These are phyloP conservation scores for Xylogone sp. DNA, from an alignment of 2,329 filamentous ascomycete genomes.

Conservation along the genomic window DNA sequence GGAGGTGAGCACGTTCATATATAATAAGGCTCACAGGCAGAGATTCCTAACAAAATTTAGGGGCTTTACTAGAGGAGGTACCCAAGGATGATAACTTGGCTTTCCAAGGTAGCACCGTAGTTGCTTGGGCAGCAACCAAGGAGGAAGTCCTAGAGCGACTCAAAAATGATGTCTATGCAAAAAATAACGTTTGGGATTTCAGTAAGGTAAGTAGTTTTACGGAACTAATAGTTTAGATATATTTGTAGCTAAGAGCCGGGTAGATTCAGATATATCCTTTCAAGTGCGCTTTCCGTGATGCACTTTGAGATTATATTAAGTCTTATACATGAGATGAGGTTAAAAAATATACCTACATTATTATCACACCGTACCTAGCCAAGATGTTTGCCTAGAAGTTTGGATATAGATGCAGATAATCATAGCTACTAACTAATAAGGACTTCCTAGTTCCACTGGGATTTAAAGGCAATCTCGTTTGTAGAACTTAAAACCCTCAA, in stretches of 20 bases:
- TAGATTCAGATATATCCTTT: constrained; percentile 48
- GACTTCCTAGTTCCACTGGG: too few species aligned
- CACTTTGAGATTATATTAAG: not conserved
- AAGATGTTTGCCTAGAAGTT: too few species aligned
- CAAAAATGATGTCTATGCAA: constrained; percentile 69
- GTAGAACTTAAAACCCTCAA: too few species aligned
- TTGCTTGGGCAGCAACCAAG: constrained; percentile 61
- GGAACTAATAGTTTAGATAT: not conserved
- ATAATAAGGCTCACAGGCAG: constrained; percentile 2
- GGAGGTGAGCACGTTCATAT: constrained; percentile 34
- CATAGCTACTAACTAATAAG: too few species aligned
- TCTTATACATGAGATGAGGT: too few species aligned
- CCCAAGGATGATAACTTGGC: constrained; percentile 59
- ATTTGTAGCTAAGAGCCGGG: constrained; percentile 6
- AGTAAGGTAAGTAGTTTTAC: constrained; percentile 46
- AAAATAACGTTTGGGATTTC: constrained; percentile 75
- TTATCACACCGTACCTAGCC: too few species aligned
- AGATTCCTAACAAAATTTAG: constrained; percentile 32
- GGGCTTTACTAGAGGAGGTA: constrained; percentile 63
- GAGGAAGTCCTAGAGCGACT: constrained; percentile 67
- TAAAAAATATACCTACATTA: too few species aligned
- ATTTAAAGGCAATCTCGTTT: too few species aligned
- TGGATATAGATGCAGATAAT: too few species aligned
- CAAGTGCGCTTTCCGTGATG: constrained; percentile 37
- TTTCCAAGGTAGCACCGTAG: constrained; percentile 71